Conservation (phyloP, 192 early-diverging fungal genomes). For the Gamsiella multidivaricata region DNA sequence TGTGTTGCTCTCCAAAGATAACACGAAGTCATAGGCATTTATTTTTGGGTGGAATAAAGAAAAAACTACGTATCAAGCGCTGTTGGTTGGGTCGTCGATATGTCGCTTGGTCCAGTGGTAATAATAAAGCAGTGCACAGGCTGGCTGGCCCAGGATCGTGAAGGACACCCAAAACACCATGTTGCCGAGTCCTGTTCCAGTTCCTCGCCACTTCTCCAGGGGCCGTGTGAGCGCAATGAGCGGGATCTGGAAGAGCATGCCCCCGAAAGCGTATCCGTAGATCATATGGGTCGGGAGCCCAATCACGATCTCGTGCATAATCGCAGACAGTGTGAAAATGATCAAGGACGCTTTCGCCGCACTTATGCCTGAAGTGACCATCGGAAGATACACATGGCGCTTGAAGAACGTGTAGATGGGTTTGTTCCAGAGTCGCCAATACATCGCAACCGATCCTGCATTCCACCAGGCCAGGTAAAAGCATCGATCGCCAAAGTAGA, state of each 20-base stretch:
- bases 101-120: conserved; percentile 63
- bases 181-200: conserved; percentile 77
- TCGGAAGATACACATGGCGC: conserved; percentile 89
- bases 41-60: too few species aligned
- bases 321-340: conserved; percentile 84
- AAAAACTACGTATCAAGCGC: too few species aligned
- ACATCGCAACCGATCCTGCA: conserved; percentile 77
- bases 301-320: conserved; percentile 88
- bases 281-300: conserved; percentile 85
- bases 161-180: conserved; percentile 86
- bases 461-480: conserved; percentile 96
- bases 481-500: conserved; percentile 87
- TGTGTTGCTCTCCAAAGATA: not conserved
- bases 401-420: conserved; percentile 91
- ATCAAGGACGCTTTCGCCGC: conserved; percentile 66
- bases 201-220: conserved; percentile 76
- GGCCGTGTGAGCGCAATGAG: conserved; percentile 76
- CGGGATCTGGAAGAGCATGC: conserved; percentile 83
- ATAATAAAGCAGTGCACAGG: conserved; percentile 78
- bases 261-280: conserved; percentile 84
- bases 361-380: conserved; percentile 71
- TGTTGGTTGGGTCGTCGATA: conserved; percentile 16
- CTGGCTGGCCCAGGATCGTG: conserved; percentile 83
- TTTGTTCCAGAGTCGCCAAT: conserved; percentile 93
- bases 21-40: not conserved